These are phyloP conservation scores for Gentiana macrophylla DNA, from an alignment of 257 asterid species.

Conservation along the genomic window DNA sequence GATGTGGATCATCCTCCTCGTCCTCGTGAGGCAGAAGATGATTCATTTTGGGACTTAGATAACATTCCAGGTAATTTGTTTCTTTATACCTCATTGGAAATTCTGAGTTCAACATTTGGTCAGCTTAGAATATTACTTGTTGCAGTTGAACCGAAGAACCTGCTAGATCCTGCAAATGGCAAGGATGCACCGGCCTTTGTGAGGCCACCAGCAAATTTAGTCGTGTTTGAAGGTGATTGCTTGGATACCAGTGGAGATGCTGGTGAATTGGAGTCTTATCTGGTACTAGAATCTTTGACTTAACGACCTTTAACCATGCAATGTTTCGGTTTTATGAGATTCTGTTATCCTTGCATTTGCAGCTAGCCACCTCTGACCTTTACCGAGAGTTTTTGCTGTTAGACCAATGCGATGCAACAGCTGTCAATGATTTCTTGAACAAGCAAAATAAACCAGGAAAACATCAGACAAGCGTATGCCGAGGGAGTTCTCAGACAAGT, in stretches of 20 bases:
- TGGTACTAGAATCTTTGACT: slow-evolving; percentile 37
- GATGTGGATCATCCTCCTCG: slow-evolving; percentile 24
- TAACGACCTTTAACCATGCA: slow-evolving; percentile 1
- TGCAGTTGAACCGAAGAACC: slow-evolving; percentile 69
- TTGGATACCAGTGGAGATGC: slow-evolving; percentile 63
- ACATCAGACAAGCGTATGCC: slow-evolving; percentile 20
- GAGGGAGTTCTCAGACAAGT: slow-evolving; percentile 34
- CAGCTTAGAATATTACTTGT: slow-evolving; percentile 14
- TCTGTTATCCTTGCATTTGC: slow-evolving; percentile 21
- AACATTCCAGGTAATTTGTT: slow-evolving; percentile 61
- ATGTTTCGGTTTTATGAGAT: slow-evolving; percentile 1
- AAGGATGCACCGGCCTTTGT: slow-evolving; percentile 32
- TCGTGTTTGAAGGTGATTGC: slow-evolving; percentile 96
- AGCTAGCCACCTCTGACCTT: slow-evolving; percentile 77
- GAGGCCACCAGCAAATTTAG: slow-evolving; percentile 88
- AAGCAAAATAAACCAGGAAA: slow-evolving; percentile 33
- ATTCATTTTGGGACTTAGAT: slow-evolving; percentile 69
- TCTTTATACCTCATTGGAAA: slow-evolving; percentile 12
- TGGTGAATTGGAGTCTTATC: slow-evolving; percentile 93
- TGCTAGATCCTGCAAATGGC: slow-evolving; percentile 36
- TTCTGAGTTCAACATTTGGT: slow-evolving; percentile 2
- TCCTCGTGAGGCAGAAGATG: slow-evolving; percentile 41
- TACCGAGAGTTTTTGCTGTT: slow-evolving; percentile 81
- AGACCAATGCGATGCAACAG: slow-evolving; percentile 63
- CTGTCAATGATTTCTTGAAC: slow-evolving; percentile 47